phyloP scores from a whole-genome alignment of 139 green algal genomes.

The Yamagishiella unicocca region DNA sequence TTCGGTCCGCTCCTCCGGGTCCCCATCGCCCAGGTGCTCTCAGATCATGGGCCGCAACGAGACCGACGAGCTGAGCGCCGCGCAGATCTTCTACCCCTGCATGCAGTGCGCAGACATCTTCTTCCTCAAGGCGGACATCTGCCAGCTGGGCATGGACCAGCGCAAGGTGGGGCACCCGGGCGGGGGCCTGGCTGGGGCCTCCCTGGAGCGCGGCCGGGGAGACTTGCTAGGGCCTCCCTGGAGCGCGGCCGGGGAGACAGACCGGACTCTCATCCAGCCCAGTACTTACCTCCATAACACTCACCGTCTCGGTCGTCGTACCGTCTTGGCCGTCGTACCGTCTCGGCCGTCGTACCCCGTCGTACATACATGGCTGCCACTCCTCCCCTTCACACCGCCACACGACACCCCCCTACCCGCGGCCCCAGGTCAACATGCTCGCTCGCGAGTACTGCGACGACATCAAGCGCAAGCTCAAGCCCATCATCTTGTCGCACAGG shows the following conservation, averaged over 20 bases:
- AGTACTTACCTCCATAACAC: too few relatives aligned
- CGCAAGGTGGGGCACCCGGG: slow-evolving; percentile 93
- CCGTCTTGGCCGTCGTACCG: too few relatives aligned
- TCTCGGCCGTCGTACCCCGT: too few relatives aligned
- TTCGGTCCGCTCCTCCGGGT: too few relatives aligned
- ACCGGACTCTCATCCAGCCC: too few relatives aligned
- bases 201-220: too few relatives aligned
- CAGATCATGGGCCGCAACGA: slow-evolving; percentile 98
- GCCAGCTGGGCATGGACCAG: slow-evolving; percentile 99
- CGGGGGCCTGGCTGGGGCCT: too few relatives aligned
- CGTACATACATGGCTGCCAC: too few relatives aligned
- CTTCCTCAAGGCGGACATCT: slow-evolving; percentile 99
- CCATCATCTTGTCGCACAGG: slow-evolving; percentile 96
- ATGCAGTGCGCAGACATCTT: slow-evolving; percentile 97
- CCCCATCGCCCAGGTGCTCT: slow-evolving; percentile 77
- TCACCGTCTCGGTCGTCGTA: too few relatives aligned
- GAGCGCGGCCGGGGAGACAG: too few relatives aligned
- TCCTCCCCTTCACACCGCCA: too few relatives aligned
- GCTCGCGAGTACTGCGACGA: slow-evolving; percentile 97
- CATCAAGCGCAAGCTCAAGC: slow-evolving; percentile 97
- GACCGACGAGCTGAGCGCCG: slow-evolving; percentile 92
- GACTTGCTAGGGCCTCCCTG: too few relatives aligned
- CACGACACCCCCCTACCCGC: background rate
- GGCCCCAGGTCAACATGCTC: slow-evolving; percentile 91
- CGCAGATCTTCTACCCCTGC: slow-evolving; percentile 99